phyloP scores from a whole-genome alignment of 306 rosid genomes.

The Corylus americana region DNA sequence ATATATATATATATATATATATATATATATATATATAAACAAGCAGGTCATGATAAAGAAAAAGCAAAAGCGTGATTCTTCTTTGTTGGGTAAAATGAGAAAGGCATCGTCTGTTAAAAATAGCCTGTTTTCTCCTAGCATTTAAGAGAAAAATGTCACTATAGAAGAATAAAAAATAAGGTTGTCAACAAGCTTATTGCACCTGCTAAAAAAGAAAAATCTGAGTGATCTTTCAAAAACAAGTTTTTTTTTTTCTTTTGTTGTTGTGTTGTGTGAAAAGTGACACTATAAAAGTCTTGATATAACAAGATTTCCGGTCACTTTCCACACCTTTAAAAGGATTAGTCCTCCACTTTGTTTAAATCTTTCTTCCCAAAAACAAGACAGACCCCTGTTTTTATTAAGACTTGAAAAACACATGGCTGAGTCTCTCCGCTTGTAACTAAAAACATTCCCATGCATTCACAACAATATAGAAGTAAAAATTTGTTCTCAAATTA shows the following conservation, averaged over 20 bases:
- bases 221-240: not conserved
- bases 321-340: not conserved
- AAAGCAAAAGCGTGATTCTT: slow-evolving; percentile 57
- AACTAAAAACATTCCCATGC: no score
- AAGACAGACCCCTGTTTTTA: not conserved
- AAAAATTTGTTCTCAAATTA: not conserved
- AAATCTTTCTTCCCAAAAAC: no score
- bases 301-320: not conserved
- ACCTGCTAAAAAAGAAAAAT: not conserved
- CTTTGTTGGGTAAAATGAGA: slow-evolving; percentile 37
- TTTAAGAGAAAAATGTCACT: not conserved
- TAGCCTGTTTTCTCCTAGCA: slow-evolving; percentile 27
- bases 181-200: not conserved
- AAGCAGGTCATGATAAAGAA: slow-evolving; percentile 35
- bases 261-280: not conserved
- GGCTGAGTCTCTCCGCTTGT: no score
- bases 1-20: no score
- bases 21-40: not conserved
- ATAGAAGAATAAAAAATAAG: no score
- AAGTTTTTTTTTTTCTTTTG: not conserved
- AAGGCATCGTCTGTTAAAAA: slow-evolving; percentile 42
- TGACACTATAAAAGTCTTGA: not conserved
- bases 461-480: not conserved
- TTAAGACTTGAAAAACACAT: not conserved
- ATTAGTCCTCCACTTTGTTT: not conserved